Evolutionary conservation across 148 eudicot species (phyloP).

Genomic region (Vaccinium vitisidaea): DNA sequence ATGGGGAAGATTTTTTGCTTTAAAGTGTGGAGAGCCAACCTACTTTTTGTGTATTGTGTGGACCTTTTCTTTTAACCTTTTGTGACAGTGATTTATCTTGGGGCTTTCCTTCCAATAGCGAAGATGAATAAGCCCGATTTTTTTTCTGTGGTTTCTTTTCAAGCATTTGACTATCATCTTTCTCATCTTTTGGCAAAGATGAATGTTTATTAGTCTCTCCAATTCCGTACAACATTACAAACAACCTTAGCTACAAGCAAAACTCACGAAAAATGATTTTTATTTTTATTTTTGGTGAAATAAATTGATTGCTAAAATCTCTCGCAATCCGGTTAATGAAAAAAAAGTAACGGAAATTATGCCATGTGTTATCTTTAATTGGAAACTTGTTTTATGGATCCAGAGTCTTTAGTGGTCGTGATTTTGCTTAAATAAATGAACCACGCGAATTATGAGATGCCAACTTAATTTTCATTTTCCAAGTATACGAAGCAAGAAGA

Average conservation of each 20-base stretch:
- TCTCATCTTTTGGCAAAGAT: neutral
- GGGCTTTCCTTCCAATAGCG: constrained; percentile 26
- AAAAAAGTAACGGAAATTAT: neutral
- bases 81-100: constrained; percentile 6
- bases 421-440: neutral
- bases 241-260: too few species aligned
- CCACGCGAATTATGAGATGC: neutral
- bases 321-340: neutral
- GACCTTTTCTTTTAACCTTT: constrained; percentile 14
- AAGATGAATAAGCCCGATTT: neutral
- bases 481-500: neutral
- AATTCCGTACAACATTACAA: neutral
- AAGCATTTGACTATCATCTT: constrained; percentile 20
- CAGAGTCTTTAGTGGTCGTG: neutral
- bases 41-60: constrained; percentile 2
- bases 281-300: too few species aligned
- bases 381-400: neutral
- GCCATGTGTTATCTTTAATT: neutral
- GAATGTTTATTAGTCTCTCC: neutral
- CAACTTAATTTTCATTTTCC: neutral
- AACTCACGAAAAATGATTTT: neutral
- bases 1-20: constrained; percentile 12
- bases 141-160: constrained; percentile 12
- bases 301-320: neutral
- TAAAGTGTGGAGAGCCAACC: constrained; percentile 5